Percentiles rank a stretch among this genome's conserved stretches.
Conservation (phyloP, 176 grass and related monocot genomes). For the Secale cereale region DNA sequence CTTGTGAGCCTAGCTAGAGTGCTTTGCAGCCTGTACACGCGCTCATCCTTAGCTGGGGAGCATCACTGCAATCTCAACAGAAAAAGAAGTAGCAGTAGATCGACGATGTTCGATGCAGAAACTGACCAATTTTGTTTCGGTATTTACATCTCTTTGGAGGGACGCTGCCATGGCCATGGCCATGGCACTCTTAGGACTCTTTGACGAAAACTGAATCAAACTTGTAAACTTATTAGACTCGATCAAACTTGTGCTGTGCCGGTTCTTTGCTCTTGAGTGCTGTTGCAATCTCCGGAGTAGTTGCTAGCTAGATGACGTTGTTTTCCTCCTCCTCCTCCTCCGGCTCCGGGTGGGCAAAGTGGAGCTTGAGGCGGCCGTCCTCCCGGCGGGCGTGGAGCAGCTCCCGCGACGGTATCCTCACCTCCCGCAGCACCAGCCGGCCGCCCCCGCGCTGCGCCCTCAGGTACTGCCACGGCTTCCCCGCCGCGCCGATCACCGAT, state of each 20-base stretch:
- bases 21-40: background rate
- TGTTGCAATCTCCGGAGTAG: background rate
- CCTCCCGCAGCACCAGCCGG: constrained; percentile 59
- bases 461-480: constrained; percentile 66
- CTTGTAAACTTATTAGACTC: constrained; percentile 1
- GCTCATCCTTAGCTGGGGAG: background rate
- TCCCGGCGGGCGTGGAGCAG: constrained; percentile 55
- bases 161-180: background rate
- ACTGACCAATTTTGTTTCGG: background rate
- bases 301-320: background rate
- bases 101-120: background rate
- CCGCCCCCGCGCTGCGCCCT: constrained; percentile 36
- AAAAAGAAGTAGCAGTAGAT: background rate
- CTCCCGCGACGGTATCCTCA: constrained; percentile 54
- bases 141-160: constrained; percentile 34
- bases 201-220: background rate
- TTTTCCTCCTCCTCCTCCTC: background rate
- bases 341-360: constrained; percentile 26
- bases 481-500: constrained; percentile 55
- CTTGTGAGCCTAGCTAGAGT: constrained; percentile 25
- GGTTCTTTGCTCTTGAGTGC: background rate
- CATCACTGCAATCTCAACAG: background rate
- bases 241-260: background rate
- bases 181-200: background rate
- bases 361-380: constrained; percentile 61